Evolutionary conservation across 352 stramenopile genomes (phyloP), one percentile per base, ranked within the genome.

Genomic region (Thalassiosira ordinaria): DNA sequence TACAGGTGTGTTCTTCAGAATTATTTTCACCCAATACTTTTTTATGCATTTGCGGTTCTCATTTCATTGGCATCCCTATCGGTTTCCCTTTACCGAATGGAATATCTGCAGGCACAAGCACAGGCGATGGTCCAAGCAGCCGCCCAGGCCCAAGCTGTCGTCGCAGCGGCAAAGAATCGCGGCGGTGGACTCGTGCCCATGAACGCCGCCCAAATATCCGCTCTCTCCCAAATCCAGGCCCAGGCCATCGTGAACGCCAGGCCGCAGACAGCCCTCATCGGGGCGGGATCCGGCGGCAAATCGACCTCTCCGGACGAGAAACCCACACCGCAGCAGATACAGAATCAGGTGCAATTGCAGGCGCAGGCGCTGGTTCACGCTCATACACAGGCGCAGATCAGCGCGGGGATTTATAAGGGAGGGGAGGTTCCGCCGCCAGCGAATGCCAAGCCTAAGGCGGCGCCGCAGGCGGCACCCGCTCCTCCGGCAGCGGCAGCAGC

Each of bases 111-210:
- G 76, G 80, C 80, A 9, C 88, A 93, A 84, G 86, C 88, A 6
- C 86, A 93, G 74, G 88, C 88, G 20, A 93, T 93, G 88, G 86
- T 92, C 1, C 88, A 93, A 74, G 84, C 86, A 37, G 88, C 88
- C 22, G 88, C 88, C 16, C 88, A 93, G 74, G 88, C 88, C 0
- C 88, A 93, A 80, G 88, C 88, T n/a, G 88, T 93, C 1, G 88
- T 93, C 5, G 84, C 86, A 0, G 88, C 88, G 20, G 86, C 88
- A 60, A 93, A 93, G 57, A 83, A 85, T 49, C 51, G 85, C 14
- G 86, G 84, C 24, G 86, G 88, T 72, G 85, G 85, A 18, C 67
- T 93, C 4, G 83, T 86, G 14, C 88, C 87, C 16, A 92, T 92
- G 87, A 92, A 89, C 70, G 61, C 74, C n/a, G 78, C 79, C 7